Evolutionary conservation across 352 stramenopile genomes (phyloP), one percentile per base, ranked within the genome.

Genomic region (Globisporangium paddicum): DNA sequence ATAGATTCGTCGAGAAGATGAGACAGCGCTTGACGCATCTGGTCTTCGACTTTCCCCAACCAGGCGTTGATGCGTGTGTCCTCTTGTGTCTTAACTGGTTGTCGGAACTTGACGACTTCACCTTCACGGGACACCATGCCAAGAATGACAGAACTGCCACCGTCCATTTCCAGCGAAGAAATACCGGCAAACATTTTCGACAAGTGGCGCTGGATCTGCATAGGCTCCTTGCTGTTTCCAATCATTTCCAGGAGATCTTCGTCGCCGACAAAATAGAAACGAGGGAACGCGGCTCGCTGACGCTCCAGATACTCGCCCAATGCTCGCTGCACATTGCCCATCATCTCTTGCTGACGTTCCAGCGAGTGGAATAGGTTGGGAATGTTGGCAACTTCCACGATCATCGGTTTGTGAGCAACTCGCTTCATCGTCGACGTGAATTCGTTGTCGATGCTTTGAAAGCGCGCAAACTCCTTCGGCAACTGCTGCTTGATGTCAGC

Each of bases 181-280:
- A 99, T 97, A 30, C 94, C 96, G 26, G 96, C 97, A 88, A 99
- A 99, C 96, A 99, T 99, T 71, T 99, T 99, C 8, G 96, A 98
- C 21, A 99, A 70, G 49, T 98, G 93, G 18, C 92, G 85, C 62
- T 99, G 86, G 19, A 99, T 98, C 65, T 99, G 98, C 53, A 94
- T 86, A 9, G 98, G 98, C 63, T 99, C 96, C 59, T 98, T 97
- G 60, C 96, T 96, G 72, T 99, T 99, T 28, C 98, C 98, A 53
- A 99, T 98, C 72, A 99, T 99, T 76, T 99, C 98, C 21, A 99
- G 86, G 53, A 99, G 86, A 78, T 99, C 98, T 81, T 99, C 98
- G 68, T 99, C 98, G 47, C 97, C 98, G 11, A 99, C 88, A 63
- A 99, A 99, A 72, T 99, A 99, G 69, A 99, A 99, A n/a, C 98